Percentiles rank a stretch among this genome's conserved stretches.
Evolutionary conservation across 2,329 filamentous ascomycete species (phyloP).

Genomic region (Pseudogymnoascus sp.): DNA sequence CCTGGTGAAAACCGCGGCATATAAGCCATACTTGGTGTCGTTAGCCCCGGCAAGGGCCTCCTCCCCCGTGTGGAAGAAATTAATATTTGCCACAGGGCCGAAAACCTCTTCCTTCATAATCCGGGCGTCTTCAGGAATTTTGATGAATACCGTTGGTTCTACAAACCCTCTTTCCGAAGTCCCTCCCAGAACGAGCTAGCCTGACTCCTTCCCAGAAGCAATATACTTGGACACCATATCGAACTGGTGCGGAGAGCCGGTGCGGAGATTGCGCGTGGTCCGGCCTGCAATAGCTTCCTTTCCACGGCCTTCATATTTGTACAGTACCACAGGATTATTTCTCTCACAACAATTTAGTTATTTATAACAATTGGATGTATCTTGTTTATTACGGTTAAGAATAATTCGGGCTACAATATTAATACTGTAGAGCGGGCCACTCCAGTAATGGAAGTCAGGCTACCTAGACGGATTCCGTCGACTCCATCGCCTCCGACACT

Average conservation of each 20-base stretch:
- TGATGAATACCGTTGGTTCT: slow-evolving; percentile 19
- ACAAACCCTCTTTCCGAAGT: slow-evolving; percentile 16
- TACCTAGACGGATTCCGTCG: neutral
- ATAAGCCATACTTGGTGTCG: slow-evolving; percentile 56
- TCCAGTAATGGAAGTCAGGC: neutral
- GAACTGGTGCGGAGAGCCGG: slow-evolving; percentile 27
- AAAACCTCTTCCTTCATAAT: slow-evolving; percentile 48
- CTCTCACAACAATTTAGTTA: neutral
- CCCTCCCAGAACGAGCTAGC: slow-evolving; percentile 16
- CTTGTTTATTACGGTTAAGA: neutral
- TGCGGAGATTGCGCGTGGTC: slow-evolving; percentile 19
- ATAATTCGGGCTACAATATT: neutral
- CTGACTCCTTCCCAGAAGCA: slow-evolving; percentile 19
- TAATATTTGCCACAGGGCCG: slow-evolving; percentile 52
- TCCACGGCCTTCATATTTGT: neutral
- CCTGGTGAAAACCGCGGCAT: slow-evolving; percentile 50
- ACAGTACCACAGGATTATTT: neutral
- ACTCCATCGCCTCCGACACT: neutral
- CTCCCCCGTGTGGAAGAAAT: slow-evolving; percentile 45
- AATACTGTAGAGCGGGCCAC: neutral
- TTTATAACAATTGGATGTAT: neutral
- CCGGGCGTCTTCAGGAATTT: slow-evolving; percentile 17
- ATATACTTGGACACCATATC: slow-evolving; percentile 20
- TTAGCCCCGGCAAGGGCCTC: slow-evolving; percentile 54
- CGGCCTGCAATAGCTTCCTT: neutral